Conservation (phyloP, 75 land plant genomes). For the Picea glauca region DNA sequence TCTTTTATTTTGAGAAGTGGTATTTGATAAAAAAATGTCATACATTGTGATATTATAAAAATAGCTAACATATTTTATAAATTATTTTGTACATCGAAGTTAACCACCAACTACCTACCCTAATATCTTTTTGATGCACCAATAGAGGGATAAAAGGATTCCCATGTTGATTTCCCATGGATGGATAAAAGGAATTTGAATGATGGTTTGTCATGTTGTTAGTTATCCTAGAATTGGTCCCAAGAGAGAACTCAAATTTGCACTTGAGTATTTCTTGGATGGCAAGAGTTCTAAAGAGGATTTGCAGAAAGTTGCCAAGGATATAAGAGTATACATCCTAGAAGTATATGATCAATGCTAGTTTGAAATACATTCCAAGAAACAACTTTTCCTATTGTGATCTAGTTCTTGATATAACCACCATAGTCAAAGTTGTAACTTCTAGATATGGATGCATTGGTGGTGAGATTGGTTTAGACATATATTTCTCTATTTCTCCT, state of each 20-base stretch:
- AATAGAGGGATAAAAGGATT: no score
- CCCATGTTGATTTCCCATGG: no score
- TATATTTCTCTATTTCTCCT: constrained; percentile 46
- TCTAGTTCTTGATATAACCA: constrained; percentile 41
- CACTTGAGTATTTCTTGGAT: constrained; percentile 50
- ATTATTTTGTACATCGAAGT: no score
- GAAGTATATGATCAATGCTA: constrained; percentile 39
- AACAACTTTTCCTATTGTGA: constrained; percentile 49
- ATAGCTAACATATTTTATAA: no score
- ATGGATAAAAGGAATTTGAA: background rate
- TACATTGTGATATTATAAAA: no score
- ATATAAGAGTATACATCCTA: constrained; percentile 35
- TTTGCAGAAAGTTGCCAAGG: constrained; percentile 34
- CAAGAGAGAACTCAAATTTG: constrained; percentile 6
- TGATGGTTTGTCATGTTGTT: constrained; percentile 30
- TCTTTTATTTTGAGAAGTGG: no score
- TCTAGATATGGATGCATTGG: constrained; percentile 31
- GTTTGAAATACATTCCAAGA: constrained; percentile 30
- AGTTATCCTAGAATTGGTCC: constrained; percentile 37
- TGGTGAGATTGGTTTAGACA: constrained; percentile 36
- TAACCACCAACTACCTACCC: no score
- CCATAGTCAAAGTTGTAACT: constrained; percentile 40
- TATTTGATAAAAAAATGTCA: no score
- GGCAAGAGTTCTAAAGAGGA: constrained; percentile 27
- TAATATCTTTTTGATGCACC: no score